Evolutionary conservation across 1,284 basidiomycete species (phyloP), one percentile per base, ranked within the genome.

Genomic region (Moesziomyces antarcticus): DNA sequence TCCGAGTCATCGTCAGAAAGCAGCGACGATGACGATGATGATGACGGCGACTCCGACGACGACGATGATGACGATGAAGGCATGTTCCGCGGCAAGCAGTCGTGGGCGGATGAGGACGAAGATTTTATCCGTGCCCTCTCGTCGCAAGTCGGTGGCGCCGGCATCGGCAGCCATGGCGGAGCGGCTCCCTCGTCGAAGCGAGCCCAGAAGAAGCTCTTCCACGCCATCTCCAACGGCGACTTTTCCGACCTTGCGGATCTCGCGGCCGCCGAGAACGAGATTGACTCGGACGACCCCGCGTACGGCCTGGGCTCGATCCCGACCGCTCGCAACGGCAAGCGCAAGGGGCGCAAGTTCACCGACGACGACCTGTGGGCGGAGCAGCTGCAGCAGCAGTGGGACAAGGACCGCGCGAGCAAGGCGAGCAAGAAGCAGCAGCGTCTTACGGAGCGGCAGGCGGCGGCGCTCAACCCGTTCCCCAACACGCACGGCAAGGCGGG

Each of bases 31-130:
- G 49, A 57, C 3, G 59, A 66, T 0, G 50, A 56, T 4, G 46
- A 52, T 1, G 72, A 63, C 10, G 46, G 55, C 10, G 73, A 61
- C 13, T 71, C 72, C 14, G 63, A 64, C 5, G 65, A 64, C 33
- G 53, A 52, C 20, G 61, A 67, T 16, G 69, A 75, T 37, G 68
- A 78, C 1, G 80, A 82, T 21, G 67, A 79, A 10, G 77, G 77
- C 24, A 73, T 84, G 55, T 85, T 85, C 62, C 67, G 72, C 41
- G 84, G 84, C 50, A 81, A 83, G 43, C 73, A 78, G 44, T 80
- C 87, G 0, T 89, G 89, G 88, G 88, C 87, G 1, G 89, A 90
- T 47, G 81, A 87, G 25, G 90, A 92, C 62, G 90, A 93, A 44
- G 88, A 88, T 41, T 89, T 89, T 72, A 86, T 91, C 48, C 86